Conservation (phyloP, 139 green algal species). For the Coelastrella sp. region DNA sequence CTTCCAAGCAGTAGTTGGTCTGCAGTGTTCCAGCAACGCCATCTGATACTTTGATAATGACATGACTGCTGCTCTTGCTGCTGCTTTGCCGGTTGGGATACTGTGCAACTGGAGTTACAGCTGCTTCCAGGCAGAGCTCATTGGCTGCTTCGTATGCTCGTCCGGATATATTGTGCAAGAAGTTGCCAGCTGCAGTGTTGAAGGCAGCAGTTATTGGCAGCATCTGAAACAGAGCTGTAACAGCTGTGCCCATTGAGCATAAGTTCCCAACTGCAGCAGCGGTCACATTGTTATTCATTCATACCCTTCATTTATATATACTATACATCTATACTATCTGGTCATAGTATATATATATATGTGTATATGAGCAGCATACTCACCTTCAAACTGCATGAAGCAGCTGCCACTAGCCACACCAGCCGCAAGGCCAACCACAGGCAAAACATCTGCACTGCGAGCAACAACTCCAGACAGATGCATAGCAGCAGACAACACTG, state of each 20-base stretch:
- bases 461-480: background rate
- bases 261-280: background rate
- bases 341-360: background rate
- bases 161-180: background rate
- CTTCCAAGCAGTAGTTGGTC: conserved; percentile 3
- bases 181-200: conserved; percentile 16
- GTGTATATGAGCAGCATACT: background rate
- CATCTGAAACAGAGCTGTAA: background rate
- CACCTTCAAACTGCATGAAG: conserved; percentile 28
- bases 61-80: background rate
- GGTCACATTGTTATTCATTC: background rate
- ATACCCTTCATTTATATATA: background rate
- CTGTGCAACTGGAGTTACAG: background rate
- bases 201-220: background rate
- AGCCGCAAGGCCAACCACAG: conserved; percentile 5
- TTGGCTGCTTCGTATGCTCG: background rate
- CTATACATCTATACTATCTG: background rate
- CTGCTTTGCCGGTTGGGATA: background rate
- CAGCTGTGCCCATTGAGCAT: background rate
- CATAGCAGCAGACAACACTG: background rate
- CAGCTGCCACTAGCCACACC: conserved; percentile 18
- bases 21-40: conserved; percentile 17
- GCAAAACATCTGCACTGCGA: background rate
- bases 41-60: background rate
- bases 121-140: conserved; percentile 8